Base-by-base conservation (phyloP, 2,329 filamentous ascomycete species). In the Aspergillus brunneoviolaceus region DNA sequence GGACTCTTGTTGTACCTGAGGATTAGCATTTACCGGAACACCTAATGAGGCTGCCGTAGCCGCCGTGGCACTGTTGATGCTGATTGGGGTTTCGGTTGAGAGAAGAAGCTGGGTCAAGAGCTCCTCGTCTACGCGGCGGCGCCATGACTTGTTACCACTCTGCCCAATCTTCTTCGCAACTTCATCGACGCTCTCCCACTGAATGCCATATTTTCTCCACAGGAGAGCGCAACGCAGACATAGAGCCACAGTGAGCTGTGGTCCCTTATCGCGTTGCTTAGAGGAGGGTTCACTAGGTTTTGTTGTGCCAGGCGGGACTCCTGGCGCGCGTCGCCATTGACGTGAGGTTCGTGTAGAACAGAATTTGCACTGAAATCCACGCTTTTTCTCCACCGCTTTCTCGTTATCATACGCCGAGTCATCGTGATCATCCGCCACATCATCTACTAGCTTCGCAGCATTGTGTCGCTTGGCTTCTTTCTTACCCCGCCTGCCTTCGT, bases 121-220 rank as follows among this genome's bases (percentile, higher is more conserved):
- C 72, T 98, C 95, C 74, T 98, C 94, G 65, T 99, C 95, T 59
- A 96, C 88, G 72, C 90, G 91, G 60, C 91, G 87, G 78, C 95
- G 96, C 87, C 89, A 93, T 4, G 90, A 89, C 67, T 91, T 89
- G 50, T 90, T 90, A 49, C 92, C 91, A 50, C 88, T 86, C 64
- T 89, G 87, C 1, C 88, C 86, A 48, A 96, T 87, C 78, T 96
- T 96, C 79, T 93, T 96, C 45, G 89, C 86, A 42, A 96, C 85
- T 69, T 98, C 94, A 48, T 98, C 95, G 14, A 92, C 85, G 66
- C 96, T 91, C 75, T 98, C 95, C 87, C 92, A 99, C 66, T 96
- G 91, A 63, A 99, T 92, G 16, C 89, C 94, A 75, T 99, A 99
- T 65, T 94, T 91, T 53, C 95, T 89, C 95, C 95, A 99, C 9